Conservation (phyloP, 139 green algal genomes). For the Chlorella sp. region DNA sequence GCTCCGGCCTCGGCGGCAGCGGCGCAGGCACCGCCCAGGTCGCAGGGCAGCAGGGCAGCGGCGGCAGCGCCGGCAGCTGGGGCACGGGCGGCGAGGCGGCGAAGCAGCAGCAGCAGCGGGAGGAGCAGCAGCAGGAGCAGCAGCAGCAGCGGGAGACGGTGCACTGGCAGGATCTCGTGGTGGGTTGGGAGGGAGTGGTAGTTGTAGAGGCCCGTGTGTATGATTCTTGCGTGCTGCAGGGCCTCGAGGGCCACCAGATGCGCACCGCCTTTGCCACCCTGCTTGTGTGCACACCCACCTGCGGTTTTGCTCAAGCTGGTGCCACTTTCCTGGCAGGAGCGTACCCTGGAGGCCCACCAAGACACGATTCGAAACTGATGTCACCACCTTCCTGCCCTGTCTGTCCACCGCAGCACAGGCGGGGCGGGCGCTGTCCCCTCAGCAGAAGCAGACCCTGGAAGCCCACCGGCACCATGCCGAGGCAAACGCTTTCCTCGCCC, state of each 20-base stretch:
- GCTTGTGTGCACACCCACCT: too few relatives aligned
- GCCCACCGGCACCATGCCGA: background rate
- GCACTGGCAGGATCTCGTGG: slow-evolving; percentile 5
- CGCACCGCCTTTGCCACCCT: too few relatives aligned
- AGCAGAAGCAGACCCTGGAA: background rate
- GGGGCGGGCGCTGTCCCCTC: too few relatives aligned
- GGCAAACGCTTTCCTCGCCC: background rate
- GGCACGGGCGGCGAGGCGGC: background rate
- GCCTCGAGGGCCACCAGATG: background rate
- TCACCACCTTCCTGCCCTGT: too few relatives aligned
- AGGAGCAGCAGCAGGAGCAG: background rate
- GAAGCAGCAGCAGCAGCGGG: background rate
- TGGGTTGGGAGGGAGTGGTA: background rate
- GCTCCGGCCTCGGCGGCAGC: background rate
- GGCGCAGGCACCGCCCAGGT: background rate
- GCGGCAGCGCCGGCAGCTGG: background rate
- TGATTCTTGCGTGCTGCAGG: too few relatives aligned
- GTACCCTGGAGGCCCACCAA: background rate
- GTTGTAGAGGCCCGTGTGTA: too few relatives aligned
- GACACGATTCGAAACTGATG: too few relatives aligned
- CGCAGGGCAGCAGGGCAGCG: background rate
- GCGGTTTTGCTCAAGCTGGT: too few relatives aligned
- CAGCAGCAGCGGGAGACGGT: background rate
- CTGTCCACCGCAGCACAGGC: too few relatives aligned
- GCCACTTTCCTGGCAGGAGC: too few relatives aligned